A percentile compares a stretch with the other conserved stretches of the same genome.
phyloP scores from a whole-genome alignment of 2,329 filamentous ascomycete species.

The Calonectria crousiana region DNA sequence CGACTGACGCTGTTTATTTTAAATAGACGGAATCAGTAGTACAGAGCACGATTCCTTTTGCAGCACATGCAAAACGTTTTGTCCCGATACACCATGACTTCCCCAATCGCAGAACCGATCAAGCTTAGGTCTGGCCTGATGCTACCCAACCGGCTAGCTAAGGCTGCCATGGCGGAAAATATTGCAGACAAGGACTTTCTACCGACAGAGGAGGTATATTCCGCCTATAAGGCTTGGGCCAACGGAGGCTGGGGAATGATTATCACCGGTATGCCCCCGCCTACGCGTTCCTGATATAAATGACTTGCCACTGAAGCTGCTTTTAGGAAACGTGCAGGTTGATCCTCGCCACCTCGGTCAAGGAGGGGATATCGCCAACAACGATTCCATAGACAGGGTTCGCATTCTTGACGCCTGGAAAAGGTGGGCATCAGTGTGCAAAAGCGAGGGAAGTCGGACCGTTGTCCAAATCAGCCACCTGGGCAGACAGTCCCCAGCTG shows the following conservation, averaged over 20 bases:
- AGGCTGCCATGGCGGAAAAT: slow-evolving; percentile 15
- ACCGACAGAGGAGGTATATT: not conserved
- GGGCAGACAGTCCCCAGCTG: slow-evolving; percentile 1
- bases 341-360: not conserved
- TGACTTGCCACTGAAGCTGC: not conserved
- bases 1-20: not conserved
- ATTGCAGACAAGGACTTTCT: not conserved
- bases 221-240: not conserved
- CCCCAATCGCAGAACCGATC: not conserved
- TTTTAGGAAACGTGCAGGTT: slow-evolving; percentile 1
- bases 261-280: not conserved
- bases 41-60: not conserved
- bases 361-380: not conserved
- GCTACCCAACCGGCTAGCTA: slow-evolving; percentile 61
- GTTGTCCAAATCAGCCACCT: slow-evolving; percentile 1
- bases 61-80: not conserved
- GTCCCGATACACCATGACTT: not conserved
- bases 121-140: slow-evolving; percentile 56
- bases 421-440: not conserved
- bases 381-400: not conserved
- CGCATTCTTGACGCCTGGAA: not conserved
- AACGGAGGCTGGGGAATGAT: slow-evolving; percentile 8
- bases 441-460: not conserved
- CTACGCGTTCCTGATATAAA: not conserved
- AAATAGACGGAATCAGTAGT: not conserved